Evolutionary conservation across 2,329 filamentous ascomycete genomes (phyloP).

Genomic region (Cytospora paraplurivora): DNA sequence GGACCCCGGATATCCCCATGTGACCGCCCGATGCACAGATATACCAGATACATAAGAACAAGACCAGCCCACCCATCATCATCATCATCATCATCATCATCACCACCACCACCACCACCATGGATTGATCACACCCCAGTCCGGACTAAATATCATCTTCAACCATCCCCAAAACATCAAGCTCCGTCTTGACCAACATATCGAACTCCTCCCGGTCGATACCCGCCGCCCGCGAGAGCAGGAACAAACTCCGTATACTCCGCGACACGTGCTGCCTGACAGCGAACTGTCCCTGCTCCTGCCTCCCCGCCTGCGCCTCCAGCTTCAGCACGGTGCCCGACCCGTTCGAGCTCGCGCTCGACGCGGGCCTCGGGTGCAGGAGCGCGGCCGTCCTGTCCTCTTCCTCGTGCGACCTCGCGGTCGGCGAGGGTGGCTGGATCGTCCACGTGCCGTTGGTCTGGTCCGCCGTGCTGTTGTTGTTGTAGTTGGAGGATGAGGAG

Average conservation of each 20-base stretch:
- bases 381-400: conserved; percentile 43
- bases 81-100: too few relatives aligned
- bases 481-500: too few relatives aligned
- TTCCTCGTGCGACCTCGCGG: conserved; percentile 42
- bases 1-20: conserved; percentile 20
- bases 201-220: conserved; percentile 78
- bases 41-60: not conserved
- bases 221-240: conserved; percentile 69
- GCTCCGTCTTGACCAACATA: conserved; percentile 68
- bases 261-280: conserved; percentile 79
- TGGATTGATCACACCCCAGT: too few relatives aligned
- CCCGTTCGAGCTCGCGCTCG: conserved; percentile 59
- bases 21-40: conserved; percentile 8
- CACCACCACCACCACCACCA: too few relatives aligned
- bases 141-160: conserved; percentile 52
- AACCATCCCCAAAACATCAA: conserved; percentile 70
- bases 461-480: conserved; percentile 33
- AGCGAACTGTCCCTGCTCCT: conserved; percentile 68
- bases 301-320: conserved; percentile 56
- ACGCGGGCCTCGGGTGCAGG: conserved; percentile 60
- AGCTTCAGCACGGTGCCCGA: conserved; percentile 63
- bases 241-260: conserved; percentile 74
- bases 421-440: conserved; percentile 41
- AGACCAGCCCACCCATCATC: not conserved
- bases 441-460: conserved; percentile 48